These are phyloP conservation scores for Mollisiaceae sp. DNA, from an alignment of 2,329 filamentous ascomycete genomes.

Conservation along the genomic window DNA sequence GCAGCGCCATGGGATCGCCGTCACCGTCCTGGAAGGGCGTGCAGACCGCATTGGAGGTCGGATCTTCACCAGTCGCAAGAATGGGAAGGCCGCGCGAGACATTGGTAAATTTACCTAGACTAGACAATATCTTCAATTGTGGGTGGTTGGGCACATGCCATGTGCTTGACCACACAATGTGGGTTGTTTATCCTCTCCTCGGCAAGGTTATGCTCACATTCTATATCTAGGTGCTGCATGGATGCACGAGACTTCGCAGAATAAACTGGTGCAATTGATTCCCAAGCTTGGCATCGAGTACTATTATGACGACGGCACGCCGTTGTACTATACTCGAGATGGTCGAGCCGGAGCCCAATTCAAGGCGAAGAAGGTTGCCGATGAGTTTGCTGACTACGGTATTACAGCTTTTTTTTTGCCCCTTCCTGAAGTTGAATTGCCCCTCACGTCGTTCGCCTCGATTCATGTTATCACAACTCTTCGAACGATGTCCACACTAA, in stretches of 20 bases:
- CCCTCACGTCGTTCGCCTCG: too few species aligned
- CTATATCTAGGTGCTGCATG: slow-evolving; percentile 47
- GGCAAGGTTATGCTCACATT: slow-evolving; percentile 36
- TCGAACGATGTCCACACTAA: too few species aligned
- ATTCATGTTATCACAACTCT: too few species aligned
- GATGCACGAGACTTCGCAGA: slow-evolving; percentile 53
- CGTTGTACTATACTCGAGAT: slow-evolving; percentile 49
- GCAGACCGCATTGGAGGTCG: slow-evolving; percentile 57
- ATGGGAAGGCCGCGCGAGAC: slow-evolving; percentile 45
- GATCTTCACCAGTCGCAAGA: slow-evolving; percentile 46
- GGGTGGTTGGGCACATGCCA: slow-evolving; percentile 34
- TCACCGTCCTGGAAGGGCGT: slow-evolving; percentile 61
- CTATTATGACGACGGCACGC: slow-evolving; percentile 51
- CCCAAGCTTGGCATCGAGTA: slow-evolving; percentile 49
- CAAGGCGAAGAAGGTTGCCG: slow-evolving; percentile 52
- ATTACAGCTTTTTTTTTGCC: too few species aligned
- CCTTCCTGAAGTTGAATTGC: too few species aligned
- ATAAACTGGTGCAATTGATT: slow-evolving; percentile 50
- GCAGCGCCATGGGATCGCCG: slow-evolving; percentile 55
- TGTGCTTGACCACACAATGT: slow-evolving; percentile 40
- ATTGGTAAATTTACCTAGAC: slow-evolving; percentile 47
- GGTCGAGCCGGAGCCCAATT: slow-evolving; percentile 50
- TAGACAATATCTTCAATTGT: slow-evolving; percentile 42
- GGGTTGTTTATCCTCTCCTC: slow-evolving; percentile 39
- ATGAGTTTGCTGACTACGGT: slow-evolving; percentile 50